These are phyloP conservation scores for Cymbopogon flexuosus DNA, from an alignment of 202 grass and related monocot genomes.

Conservation along the genomic window DNA sequence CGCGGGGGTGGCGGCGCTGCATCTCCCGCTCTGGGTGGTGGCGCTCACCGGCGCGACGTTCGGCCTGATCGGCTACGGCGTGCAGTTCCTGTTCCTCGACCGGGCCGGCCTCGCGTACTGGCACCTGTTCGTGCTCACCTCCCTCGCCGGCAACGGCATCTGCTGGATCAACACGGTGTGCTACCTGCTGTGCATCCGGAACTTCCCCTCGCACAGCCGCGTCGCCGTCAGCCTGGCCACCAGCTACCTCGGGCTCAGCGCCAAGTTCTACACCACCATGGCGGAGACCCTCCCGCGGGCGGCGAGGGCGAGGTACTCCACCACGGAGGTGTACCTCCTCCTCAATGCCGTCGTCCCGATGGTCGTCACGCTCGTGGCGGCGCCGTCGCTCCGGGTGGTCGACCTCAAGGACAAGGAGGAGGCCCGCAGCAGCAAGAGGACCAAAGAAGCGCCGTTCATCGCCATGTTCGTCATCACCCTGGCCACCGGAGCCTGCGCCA, in stretches of 20 bases:
- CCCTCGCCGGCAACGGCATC: slow-evolving; percentile 85
- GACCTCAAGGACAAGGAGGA: neutral
- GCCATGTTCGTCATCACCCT: slow-evolving; percentile 79
- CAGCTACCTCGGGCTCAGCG: slow-evolving; percentile 86
- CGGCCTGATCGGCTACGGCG: slow-evolving; percentile 71
- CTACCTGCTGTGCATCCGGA: slow-evolving; percentile 81
- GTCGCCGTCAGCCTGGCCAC: slow-evolving; percentile 72
- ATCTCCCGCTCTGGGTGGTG: slow-evolving; percentile 68
- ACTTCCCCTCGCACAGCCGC: slow-evolving; percentile 72
- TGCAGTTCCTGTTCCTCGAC: slow-evolving; percentile 82
- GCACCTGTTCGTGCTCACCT: slow-evolving; percentile 77
- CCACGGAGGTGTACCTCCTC: slow-evolving; percentile 64
- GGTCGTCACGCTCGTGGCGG: slow-evolving; percentile 39
- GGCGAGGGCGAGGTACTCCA: neutral
- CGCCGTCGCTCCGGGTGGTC: slow-evolving; percentile 52
- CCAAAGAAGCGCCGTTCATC: slow-evolving; percentile 37
- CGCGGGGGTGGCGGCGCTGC: slow-evolving; percentile 58
- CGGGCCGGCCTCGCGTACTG: slow-evolving; percentile 47
- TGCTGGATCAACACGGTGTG: slow-evolving; percentile 99
- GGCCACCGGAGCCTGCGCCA: slow-evolving; percentile 63
- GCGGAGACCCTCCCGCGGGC: slow-evolving; percentile 29
- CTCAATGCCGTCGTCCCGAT: slow-evolving; percentile 78
- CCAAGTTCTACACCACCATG: slow-evolving; percentile 78
- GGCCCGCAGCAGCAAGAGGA: neutral
- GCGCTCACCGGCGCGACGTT: slow-evolving; percentile 56